A percentile compares a stretch with the other conserved stretches of the same genome.
These are phyloP conservation scores for Luzula sylvatica DNA, from an alignment of 176 grass and related monocot genomes.

Conservation along the genomic window DNA sequence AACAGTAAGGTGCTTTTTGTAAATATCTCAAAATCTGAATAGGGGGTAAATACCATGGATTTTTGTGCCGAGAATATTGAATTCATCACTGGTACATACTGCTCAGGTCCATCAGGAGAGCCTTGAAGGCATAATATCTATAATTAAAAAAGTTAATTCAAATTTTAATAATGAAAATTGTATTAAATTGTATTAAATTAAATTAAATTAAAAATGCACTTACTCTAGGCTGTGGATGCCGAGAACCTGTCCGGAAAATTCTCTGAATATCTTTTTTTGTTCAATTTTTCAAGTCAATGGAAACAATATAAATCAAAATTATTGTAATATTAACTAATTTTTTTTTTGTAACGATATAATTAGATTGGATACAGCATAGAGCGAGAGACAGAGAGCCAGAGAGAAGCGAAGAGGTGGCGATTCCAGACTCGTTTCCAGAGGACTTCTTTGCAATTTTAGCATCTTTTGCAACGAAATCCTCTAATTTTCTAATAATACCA, in stretches of 20 bases:
- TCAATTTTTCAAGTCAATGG: conserved; percentile 13
- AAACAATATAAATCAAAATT: neutral
- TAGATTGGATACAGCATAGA: conserved; percentile 84
- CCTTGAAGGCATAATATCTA: conserved; percentile 96
- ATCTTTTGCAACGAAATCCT: conserved; percentile 60
- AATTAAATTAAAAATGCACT: conserved; percentile 15
- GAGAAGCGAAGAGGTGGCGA: conserved; percentile 38
- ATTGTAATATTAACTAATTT: neutral
- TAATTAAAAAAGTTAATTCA: conserved; percentile 24
- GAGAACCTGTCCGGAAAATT: conserved; percentile 67
- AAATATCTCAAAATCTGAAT: neutral
- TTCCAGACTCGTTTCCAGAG: conserved; percentile 20
- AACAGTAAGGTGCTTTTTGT: neutral
- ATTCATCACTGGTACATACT: conserved; percentile 99
- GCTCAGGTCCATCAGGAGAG: conserved; percentile 96
- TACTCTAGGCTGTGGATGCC: conserved; percentile 81
- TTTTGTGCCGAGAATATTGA: conserved; percentile 95
- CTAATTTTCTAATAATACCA: conserved; percentile 39
- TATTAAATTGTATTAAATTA: neutral
- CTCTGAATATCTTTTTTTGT: conserved; percentile 83
- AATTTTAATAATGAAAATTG: conserved; percentile 1
- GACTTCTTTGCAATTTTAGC: conserved; percentile 10
- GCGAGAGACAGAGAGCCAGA: conserved; percentile 84
- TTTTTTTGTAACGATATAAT: neutral
- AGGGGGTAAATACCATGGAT: conserved; percentile 47